These are phyloP conservation scores for Gonium pectorale DNA, from an alignment of 139 green algal species.

Conservation along the genomic window DNA sequence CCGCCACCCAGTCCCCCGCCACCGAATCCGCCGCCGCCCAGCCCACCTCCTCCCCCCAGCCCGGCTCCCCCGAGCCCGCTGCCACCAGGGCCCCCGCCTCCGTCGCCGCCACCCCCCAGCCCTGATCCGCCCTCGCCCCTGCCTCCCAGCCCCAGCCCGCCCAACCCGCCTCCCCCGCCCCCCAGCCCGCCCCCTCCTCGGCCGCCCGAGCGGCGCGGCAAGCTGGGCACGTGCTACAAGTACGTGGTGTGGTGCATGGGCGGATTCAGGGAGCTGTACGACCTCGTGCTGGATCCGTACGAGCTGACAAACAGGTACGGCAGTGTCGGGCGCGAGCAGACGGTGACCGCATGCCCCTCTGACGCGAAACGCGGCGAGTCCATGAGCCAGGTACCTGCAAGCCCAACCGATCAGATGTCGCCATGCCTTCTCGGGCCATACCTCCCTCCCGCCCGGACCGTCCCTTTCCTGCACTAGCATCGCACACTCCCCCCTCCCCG, in stretches of 20 bases:
- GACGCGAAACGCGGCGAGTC: no score
- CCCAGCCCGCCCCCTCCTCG: background rate
- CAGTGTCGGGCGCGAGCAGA: no score
- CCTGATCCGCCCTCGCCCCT: background rate
- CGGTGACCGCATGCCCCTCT: no score
- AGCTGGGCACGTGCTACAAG: slow-evolving; percentile 45
- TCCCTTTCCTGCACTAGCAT: no score
- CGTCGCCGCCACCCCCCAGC: background rate
- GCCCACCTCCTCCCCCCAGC: background rate
- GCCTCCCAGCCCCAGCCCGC: background rate
- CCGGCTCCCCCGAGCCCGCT: background rate
- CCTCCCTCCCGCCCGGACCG: no score
- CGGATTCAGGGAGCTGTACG: slow-evolving; percentile 40
- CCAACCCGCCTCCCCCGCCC: background rate
- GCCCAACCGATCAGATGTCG: no score
- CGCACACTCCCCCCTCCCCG: no score
- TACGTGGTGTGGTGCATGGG: slow-evolving; percentile 44
- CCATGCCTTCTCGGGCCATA: no score
- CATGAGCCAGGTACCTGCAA: no score
- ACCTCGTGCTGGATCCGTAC: slow-evolving; percentile 46
- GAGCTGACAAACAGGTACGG: slow-evolving; percentile 36
- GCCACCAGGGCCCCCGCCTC: background rate
- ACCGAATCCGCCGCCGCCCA: background rate
- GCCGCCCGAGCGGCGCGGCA: background rate
- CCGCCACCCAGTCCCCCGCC: no score